Evolutionary conservation across 1,284 basidiomycete species (phyloP), one percentile per base, ranked within the genome.

Genomic region (Sanghuangporus baumii): DNA sequence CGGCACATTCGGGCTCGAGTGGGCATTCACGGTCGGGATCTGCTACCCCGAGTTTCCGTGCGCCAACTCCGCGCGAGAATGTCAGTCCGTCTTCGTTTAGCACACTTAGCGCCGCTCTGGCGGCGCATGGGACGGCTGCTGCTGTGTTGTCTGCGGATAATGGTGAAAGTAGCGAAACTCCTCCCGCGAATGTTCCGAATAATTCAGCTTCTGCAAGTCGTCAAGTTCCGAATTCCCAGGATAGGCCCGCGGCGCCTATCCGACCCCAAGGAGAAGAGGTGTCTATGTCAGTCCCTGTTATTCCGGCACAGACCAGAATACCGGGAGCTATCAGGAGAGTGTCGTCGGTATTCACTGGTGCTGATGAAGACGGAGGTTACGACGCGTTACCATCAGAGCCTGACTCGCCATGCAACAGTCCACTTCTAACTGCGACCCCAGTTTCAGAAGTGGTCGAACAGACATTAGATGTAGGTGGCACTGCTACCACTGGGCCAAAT

Each of bases 371-470:
- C 64, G 65, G 63, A 63, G 68, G 67, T 57, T 78, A 77, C 66
- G 74, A 75, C 52, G 68, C 75, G 48, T 69, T 77, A 38, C 72
- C 70, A 26, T 74, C 74, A 41, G 75, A 76, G 11, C 73, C 76
- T 2, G 74, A 75, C 26, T 76, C 75, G 23, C 65, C 74, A 18
- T 73, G 72, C 58, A 74, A 69, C 64, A 73, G 75, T 65, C 74
- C 73, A 18, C 71, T 74, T 55, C 70, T 77, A 61, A 26, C 55
- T 23, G 54, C 56, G 43, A 60, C 58, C 26, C 62, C 59, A 20
- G 38, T 59, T 16, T n/a, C 51, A n/a, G 59, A 60, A 48, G 37
- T n/a, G 23, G 18, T 47, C 9, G 59, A 46, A n/a, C 9, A 18
- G 23, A 48, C 43, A 18, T 14, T 41, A 50, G 18, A 55, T 5